Percentiles rank a stretch among this genome's conserved stretches.
Conservation (phyloP, 495 filamentous ascomycete species). For the Poronia punctata region DNA sequence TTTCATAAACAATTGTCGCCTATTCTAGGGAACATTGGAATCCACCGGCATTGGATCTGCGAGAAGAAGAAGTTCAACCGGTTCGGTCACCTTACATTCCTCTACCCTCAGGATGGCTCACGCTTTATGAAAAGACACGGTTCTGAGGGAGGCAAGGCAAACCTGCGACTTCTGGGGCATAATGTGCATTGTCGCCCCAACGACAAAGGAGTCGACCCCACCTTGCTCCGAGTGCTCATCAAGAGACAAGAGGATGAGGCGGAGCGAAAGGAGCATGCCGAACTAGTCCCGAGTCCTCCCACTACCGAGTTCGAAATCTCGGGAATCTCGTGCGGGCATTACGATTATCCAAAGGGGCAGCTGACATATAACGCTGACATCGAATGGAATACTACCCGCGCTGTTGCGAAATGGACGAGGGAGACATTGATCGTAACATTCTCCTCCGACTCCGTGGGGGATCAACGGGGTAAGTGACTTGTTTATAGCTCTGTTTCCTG, state of each 20-base stretch:
- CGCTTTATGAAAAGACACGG: slow-evolving; percentile 29
- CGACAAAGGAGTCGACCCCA: slow-evolving; percentile 28
- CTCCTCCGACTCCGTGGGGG: background rate
- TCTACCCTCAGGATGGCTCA: slow-evolving; percentile 26
- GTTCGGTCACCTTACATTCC: slow-evolving; percentile 30
- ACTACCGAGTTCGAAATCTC: slow-evolving; percentile 24
- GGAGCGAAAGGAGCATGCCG: slow-evolving; percentile 10
- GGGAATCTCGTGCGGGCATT: slow-evolving; percentile 43
- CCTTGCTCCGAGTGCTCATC: slow-evolving; percentile 32
- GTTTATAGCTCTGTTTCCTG: background rate
- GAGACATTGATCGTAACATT: slow-evolving; percentile 31
- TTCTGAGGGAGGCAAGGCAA: slow-evolving; percentile 12
- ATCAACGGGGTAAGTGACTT: slow-evolving; percentile 4
- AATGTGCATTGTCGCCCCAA: slow-evolving; percentile 38
- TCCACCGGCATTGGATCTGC: slow-evolving; percentile 30
- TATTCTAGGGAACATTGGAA: slow-evolving; percentile 23
- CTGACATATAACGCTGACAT: slow-evolving; percentile 44
- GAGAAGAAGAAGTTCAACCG: slow-evolving; percentile 23
- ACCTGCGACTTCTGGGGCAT: slow-evolving; percentile 31
- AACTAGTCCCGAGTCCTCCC: slow-evolving; percentile 1
- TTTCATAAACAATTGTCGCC: slow-evolving; percentile 29
- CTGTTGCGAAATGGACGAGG: slow-evolving; percentile 38
- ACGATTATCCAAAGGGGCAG: slow-evolving; percentile 29
- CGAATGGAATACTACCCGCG: slow-evolving; percentile 18
- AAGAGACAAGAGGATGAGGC: slow-evolving; percentile 25